Base-by-base conservation (phyloP, 225 moss, liverwort and hornwort genomes). In the Rhytidiadelphus loreus region DNA sequence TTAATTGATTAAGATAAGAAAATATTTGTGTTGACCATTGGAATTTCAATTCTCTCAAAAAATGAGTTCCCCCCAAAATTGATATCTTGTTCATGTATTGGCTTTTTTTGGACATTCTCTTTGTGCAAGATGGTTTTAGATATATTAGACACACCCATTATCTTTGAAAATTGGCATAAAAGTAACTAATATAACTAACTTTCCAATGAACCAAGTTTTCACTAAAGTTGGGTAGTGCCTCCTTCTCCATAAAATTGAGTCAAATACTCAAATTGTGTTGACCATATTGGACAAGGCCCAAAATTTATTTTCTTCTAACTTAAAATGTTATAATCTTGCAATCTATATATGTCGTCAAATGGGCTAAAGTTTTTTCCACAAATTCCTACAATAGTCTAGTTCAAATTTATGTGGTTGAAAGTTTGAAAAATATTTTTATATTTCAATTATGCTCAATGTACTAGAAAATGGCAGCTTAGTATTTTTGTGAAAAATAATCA, bases 251-350 rank as follows among this genome's bases (percentile, higher is more conserved):
- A 73, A 73, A 73, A 11, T 46, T 44, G 6, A 46, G 1, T 46
- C 6, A 73, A 73, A 46, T 7, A 46, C 0, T 46, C 6, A 73
- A 73, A 46, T 7, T 30, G 7, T 18, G 0, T 28, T 44, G 11
- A 11, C 46, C 0, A 0, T 18, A 0, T 29, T 73, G 4, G 1
- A 3, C 0, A 29, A 0, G 18, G 30, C 18, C 44, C 1, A 44
- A 29, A 29, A 16, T 73, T 73, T 73, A 2, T 46, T 28, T 29
- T 44, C 17, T 46, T 46, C 7, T 29, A 29, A 73, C 4, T 29
- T 73, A 17, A 29, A 73, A 46, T 0, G 3, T 29, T 9, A 28
- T 44, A 44, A 44, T 44, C 10, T 72, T 6, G 2, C 10, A 44
- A 44, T 72, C 9, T 16, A 44, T 1, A 1, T 7, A 46, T 44